Evolutionary conservation across 2,329 filamentous ascomycete genomes (phyloP), one percentile per base, ranked within the genome.

Genomic region (Pseudogymnoascus sp.): DNA sequence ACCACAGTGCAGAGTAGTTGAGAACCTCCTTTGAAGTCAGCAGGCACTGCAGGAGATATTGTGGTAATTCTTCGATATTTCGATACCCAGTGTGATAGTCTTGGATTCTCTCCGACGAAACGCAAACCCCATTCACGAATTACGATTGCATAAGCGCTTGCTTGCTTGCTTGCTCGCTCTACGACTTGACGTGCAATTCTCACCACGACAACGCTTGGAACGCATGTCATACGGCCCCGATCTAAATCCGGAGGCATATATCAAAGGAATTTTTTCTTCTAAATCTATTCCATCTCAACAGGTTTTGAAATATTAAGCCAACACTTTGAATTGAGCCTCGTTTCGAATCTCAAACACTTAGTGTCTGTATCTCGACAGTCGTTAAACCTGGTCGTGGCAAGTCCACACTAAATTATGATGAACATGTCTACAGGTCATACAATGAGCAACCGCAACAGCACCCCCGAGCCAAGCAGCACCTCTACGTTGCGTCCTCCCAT

Each of bases 381-480:
- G 57, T 59, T 59, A 63, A 62, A 64, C 61, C 62, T 62, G n/a
- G 25, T 54, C 8, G 47, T 54, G 47, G 47, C 47, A 54, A 54
- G 47, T 54, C 28, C 41, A 34, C 43, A 34, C 59, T n/a, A 62
- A 34, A 66, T 59, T 62, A 81, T 82, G 79, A 75, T 80, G 76
- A 82, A 80, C 65, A 85, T 86, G 82, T 84, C 88, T 75, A 85
- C 86, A 69, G 87, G 81, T 71, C 83, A 85, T 72, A 78, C 84
- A 66, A 83, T 87, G 74, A 85, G 85, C 68, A 97, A 97, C 78
- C 89, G 94, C 70, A 97, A 97, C 78, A 97, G 92, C 81, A 97
- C 93, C 50, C 94, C 94, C 61, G 94, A 97, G 79, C 90, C 89
- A 60, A 88, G 87, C 69, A 91, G 86, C 70, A 85, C 89, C 63